Conservation (phyloP, 192 early-diverging fungal species). For the Coemansia sp. region DNA sequence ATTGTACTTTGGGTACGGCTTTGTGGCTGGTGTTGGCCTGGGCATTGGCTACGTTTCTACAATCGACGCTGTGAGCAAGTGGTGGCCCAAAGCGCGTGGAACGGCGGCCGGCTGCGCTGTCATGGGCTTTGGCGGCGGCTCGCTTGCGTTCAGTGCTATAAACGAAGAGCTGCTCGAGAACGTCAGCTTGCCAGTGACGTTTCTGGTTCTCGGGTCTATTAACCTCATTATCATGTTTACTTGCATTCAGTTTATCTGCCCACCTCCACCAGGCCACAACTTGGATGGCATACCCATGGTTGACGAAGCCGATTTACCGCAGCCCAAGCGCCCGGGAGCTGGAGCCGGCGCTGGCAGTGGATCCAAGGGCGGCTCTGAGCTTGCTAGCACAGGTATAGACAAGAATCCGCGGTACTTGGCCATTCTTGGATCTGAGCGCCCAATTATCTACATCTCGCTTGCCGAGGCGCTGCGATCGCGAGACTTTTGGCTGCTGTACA, state of each 20-base stretch:
- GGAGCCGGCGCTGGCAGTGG: not conserved
- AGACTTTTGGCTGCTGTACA: constrained; percentile 63
- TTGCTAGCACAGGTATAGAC: not conserved
- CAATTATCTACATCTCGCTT: constrained; percentile 54
- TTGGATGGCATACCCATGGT: constrained; percentile 61
- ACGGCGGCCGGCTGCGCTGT: constrained; percentile 65
- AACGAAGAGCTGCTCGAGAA: constrained; percentile 59
- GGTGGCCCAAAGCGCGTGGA: constrained; percentile 62
- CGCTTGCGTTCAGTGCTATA: constrained; percentile 66
- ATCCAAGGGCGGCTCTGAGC: not conserved
- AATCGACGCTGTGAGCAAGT: constrained; percentile 60
- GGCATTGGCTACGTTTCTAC: constrained; percentile 67
- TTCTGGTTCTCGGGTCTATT: constrained; percentile 63
- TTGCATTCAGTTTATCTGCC: constrained; percentile 56
- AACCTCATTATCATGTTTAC: constrained; percentile 63
- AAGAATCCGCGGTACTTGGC: not conserved
- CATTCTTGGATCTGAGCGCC: constrained; percentile 1
- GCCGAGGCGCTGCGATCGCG: constrained; percentile 56
- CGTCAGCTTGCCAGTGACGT: constrained; percentile 59
- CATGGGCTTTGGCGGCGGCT: constrained; percentile 73
- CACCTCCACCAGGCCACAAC: constrained; percentile 66
- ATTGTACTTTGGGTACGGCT: constrained; percentile 64
- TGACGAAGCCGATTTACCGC: constrained; percentile 6
- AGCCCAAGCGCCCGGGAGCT: not conserved
- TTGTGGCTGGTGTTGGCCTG: constrained; percentile 61